A percentile compares a stretch with the other conserved stretches of the same genome.
Evolutionary conservation across 2,329 filamentous ascomycete species (phyloP).

Genomic region (Amesomyces nigricolor): DNA sequence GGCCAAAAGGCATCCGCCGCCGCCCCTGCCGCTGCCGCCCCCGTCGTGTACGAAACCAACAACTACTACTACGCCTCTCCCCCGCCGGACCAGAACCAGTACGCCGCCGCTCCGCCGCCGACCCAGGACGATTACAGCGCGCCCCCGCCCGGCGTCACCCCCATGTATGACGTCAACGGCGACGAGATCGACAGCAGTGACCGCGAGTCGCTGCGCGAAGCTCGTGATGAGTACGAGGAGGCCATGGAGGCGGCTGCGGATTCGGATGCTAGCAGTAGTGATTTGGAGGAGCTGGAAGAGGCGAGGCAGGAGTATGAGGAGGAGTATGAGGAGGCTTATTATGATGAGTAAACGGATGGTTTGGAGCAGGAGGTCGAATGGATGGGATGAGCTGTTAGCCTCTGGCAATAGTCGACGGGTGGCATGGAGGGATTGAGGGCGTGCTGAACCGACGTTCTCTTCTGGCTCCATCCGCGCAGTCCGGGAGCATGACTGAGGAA

Average conservation of each 20-base stretch:
- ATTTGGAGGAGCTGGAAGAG: conserved; percentile 23
- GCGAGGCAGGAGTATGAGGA: conserved; percentile 23
- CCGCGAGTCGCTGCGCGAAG: conserved; percentile 41
- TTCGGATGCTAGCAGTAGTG: conserved; percentile 25
- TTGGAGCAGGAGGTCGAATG: not conserved
- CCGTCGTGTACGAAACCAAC: conserved; percentile 18
- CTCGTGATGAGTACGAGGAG: conserved; percentile 41
- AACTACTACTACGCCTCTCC: conserved; percentile 16
- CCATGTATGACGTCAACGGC: conserved; percentile 34
- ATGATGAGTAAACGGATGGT: not conserved
- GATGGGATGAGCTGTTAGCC: too few relatives aligned
- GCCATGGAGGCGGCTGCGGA: conserved; percentile 18
- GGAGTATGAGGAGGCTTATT: conserved; percentile 18
- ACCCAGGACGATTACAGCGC: not conserved
- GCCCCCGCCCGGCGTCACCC: conserved; percentile 12
- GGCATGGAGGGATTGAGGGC: too few relatives aligned
- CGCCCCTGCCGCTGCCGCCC: conserved; percentile 4
- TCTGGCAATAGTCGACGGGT: too few relatives aligned
- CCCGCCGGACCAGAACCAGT: too few relatives aligned
- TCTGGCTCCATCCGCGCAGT: too few relatives aligned
- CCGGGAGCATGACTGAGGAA: too few relatives aligned
- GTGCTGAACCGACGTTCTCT: too few relatives aligned
- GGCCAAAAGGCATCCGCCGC: not conserved
- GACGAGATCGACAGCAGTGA: conserved; percentile 36
- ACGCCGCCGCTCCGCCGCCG: conserved; percentile 7